phyloP scores from a whole-genome alignment of 495 filamentous ascomycete genomes.

The Penicillium soppii region DNA sequence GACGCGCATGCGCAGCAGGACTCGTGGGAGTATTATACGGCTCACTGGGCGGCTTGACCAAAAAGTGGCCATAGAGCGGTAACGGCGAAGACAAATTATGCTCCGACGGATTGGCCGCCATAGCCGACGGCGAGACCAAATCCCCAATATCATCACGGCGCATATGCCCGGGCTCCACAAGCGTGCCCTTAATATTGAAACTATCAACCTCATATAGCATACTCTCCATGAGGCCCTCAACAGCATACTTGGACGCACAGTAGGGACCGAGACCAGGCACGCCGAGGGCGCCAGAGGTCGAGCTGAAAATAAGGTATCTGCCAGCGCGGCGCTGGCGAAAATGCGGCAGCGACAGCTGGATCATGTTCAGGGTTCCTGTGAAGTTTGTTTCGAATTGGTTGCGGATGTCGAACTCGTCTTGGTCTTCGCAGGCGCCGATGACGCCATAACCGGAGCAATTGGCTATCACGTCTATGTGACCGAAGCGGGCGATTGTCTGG shows the following conservation, averaged over 20 bases:
- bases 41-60: constrained; percentile 80
- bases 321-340: constrained; percentile 75
- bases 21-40: constrained; percentile 74
- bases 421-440: constrained; percentile 94
- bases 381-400: constrained; percentile 98
- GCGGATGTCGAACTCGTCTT: constrained; percentile 90
- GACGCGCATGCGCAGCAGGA: constrained; percentile 83
- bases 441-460: constrained; percentile 94
- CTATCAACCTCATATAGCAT: constrained; percentile 93
- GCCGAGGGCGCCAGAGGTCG: constrained; percentile 82
- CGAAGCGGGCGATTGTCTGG: constrained; percentile 67
- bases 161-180: constrained; percentile 88
- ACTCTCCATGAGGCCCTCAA: constrained; percentile 90
- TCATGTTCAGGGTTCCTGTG: constrained; percentile 89
- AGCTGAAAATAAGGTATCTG: constrained; percentile 90
- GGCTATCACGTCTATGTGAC: constrained; percentile 81
- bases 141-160: constrained; percentile 64
- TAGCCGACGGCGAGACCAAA: constrained; percentile 28
- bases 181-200: constrained; percentile 87
- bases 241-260: constrained; percentile 94
- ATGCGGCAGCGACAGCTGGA: constrained; percentile 84
- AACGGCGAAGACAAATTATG: constrained; percentile 50
- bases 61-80: constrained; percentile 86
- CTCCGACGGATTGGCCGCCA: constrained; percentile 24
- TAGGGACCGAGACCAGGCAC: constrained; percentile 92